A percentile compares a stretch with the other conserved stretches of the same genome.
These are phyloP conservation scores for Dioscorea alata DNA, from an alignment of 106 monocot species.

Conservation along the genomic window DNA sequence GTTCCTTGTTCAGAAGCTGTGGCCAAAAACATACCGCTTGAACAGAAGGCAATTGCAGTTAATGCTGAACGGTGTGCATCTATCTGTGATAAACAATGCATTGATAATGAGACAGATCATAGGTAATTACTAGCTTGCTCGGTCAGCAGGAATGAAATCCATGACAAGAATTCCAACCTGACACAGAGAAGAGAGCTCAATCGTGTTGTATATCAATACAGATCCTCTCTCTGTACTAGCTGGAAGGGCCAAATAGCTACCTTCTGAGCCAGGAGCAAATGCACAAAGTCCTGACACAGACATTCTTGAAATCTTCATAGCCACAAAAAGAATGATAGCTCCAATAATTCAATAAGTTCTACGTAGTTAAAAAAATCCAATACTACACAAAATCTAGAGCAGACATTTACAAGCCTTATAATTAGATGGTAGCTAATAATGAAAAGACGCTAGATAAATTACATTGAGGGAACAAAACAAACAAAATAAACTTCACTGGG, in stretches of 20 bases:
- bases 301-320: not conserved
- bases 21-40: constrained; percentile 77
- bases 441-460: too few relatives aligned
- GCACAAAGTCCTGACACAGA: constrained; percentile 81
- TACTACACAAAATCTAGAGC: too few relatives aligned
- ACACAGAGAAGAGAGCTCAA: constrained; percentile 75
- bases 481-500: too few relatives aligned
- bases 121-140: not conserved
- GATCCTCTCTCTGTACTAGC: constrained; percentile 90
- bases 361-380: too few relatives aligned
- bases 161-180: constrained; percentile 41
- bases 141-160: too few relatives aligned
- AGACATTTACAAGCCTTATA: too few relatives aligned
- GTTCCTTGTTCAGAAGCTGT: constrained; percentile 97
- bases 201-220: constrained; percentile 73
- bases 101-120: not conserved
- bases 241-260: constrained; percentile 89
- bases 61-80: constrained; percentile 84
- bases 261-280: constrained; percentile 79
- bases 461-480: too few relatives aligned
- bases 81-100: constrained; percentile 37
- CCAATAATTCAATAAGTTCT: too few relatives aligned
- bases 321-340: too few relatives aligned
- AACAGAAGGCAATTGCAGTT: constrained; percentile 76
- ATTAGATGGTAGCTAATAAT: too few relatives aligned